Base-by-base conservation (phyloP, 768 basidiomycete genomes). In the Termitomyces sp. region DNA sequence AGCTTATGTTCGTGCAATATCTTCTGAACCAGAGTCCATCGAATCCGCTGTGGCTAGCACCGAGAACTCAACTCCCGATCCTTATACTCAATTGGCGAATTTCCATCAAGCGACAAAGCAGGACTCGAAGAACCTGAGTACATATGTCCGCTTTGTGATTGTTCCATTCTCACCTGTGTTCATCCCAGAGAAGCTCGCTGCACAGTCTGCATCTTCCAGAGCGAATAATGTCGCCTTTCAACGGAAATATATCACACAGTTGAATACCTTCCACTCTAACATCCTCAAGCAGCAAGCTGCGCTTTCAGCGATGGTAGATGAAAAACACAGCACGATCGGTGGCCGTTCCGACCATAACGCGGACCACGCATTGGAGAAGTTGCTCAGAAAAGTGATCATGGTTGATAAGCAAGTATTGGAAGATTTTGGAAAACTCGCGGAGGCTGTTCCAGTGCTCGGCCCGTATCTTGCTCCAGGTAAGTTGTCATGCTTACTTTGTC, bases 381-480 rank as follows among this genome's bases (percentile, higher is more conserved):
- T 79, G 19, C 56, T 88, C 47, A 85, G 85, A 66, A 65, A 77
- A 17, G 37, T 78, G 11, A 63, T 83, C 63, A 79, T 85, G 63
- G 51, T 68, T 32, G 63, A 72, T 71, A 88, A 88, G 68, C 60
- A 78, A 32, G 53, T 68, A 5, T 69, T 88, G 38, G 65, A 41
- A 14, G 65, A 63, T 32, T 63, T 74, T 29, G 54, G 64, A 51
- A 61, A 17, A 1, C 50, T 83, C 9, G 68, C 79, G 17, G 53
- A 73, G 38, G 63, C 69, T 10, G 53, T 81, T 50, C 84, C 84
- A 1, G 58, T 66, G 10, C 65, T 86, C 8, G 84, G 82, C 21
- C 78, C 80, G 16, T 53, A 77, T 17, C 65, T 87, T 45, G 85
- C 76, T 25, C 82, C 83, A 4, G 75, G 86, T 89, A 64, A 69